These are phyloP conservation scores for Baorangia bicolor DNA, from an alignment of 768 basidiomycete species.

Conservation along the genomic window DNA sequence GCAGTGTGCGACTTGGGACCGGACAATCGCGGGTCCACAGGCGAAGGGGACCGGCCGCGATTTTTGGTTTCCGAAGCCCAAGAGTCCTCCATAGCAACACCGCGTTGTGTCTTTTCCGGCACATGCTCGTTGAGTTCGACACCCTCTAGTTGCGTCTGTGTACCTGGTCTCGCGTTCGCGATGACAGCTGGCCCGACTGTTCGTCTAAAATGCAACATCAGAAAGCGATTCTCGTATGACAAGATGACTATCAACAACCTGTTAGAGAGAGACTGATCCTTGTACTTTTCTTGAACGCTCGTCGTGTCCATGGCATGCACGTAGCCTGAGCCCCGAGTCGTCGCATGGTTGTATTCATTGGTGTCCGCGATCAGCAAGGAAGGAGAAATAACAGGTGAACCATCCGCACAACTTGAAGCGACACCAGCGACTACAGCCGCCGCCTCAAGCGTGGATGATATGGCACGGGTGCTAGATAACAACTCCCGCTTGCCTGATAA, in stretches of 20 bases:
- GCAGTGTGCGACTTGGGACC: not conserved
- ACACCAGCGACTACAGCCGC: not conserved
- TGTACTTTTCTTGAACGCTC: not conserved
- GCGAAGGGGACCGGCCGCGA: not conserved
- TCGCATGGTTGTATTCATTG: not conserved
- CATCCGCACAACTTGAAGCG: not conserved
- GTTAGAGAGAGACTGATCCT: not conserved
- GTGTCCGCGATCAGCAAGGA: not conserved
- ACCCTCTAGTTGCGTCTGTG: not conserved
- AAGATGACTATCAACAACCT: conserved; percentile 5
- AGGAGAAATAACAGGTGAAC: not conserved
- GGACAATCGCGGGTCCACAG: not conserved
- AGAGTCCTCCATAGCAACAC: not conserved
- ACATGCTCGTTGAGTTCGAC: not conserved
- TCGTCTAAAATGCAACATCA: conserved; percentile 8
- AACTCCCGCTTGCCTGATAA: not conserved
- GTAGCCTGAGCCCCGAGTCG: not conserved
- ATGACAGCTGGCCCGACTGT: not conserved
- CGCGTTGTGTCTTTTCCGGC: not conserved
- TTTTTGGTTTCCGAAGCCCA: not conserved
- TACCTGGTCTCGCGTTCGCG: no score
- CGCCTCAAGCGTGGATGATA: not conserved
- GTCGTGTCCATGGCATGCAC: not conserved
- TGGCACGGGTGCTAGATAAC: not conserved
- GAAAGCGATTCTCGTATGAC: not conserved